A percentile compares a stretch with the other conserved stretches of the same genome.
Evolutionary conservation across 2,329 filamentous ascomycete genomes (phyloP).

Genomic region (Clathrospora elynae): DNA sequence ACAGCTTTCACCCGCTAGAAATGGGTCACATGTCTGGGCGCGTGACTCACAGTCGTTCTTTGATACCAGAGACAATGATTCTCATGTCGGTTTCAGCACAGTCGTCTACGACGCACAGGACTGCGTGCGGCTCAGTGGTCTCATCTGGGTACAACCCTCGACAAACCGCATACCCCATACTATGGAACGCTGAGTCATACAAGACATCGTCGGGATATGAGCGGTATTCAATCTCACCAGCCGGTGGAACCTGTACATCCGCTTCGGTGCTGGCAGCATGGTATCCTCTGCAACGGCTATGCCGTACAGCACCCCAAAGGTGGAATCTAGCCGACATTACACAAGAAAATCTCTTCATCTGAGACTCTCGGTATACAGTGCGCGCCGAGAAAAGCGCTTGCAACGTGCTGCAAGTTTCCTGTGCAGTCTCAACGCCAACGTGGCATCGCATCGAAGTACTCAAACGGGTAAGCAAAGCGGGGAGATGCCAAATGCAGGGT

Average conservation of each 20-base stretch:
- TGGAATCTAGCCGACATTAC: conserved; percentile 2
- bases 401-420: conserved; percentile 15
- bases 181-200: too few relatives aligned
- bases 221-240: conserved; percentile 8
- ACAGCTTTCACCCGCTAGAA: too few relatives aligned
- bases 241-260: conserved; percentile 11
- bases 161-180: conserved; percentile 16
- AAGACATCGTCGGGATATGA: too few relatives aligned
- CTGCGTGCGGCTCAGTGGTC: conserved; percentile 13
- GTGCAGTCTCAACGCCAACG: conserved; percentile 14
- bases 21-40: conserved; percentile 24
- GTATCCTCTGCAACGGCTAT: conserved; percentile 2
- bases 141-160: conserved; percentile 5
- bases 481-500: conserved; percentile 18
- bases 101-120: conserved; percentile 26
- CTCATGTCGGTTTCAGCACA: conserved; percentile 22
- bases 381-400: conserved; percentile 13
- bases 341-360: conserved; percentile 21
- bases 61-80: conserved; percentile 7
- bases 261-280: conserved; percentile 5
- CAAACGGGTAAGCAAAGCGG: conserved; percentile 10
- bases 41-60: conserved; percentile 17
- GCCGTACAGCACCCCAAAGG: conserved; percentile 5
- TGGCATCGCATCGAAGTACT: conserved; percentile 21
- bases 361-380: conserved; percentile 5